These are phyloP conservation scores for Geosmithia putterillii DNA, from an alignment of 2,329 filamentous ascomycete species.

Conservation along the genomic window DNA sequence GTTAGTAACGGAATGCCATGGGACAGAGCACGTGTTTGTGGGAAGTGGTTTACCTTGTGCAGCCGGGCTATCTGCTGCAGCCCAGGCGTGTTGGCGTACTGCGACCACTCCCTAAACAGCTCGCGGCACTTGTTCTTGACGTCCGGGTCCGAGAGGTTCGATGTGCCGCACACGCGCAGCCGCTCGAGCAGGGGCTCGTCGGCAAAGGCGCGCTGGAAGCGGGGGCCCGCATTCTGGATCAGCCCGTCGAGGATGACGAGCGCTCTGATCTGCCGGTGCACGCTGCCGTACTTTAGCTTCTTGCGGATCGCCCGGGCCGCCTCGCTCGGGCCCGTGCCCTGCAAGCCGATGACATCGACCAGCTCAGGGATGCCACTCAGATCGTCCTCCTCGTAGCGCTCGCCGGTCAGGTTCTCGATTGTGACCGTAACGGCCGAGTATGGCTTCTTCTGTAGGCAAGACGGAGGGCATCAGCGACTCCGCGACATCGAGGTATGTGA, in stretches of 20 bases:
- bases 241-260: conserved; percentile 83
- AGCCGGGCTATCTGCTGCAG: conserved; percentile 70
- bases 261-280: conserved; percentile 84
- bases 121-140: conserved; percentile 84
- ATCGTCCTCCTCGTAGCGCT: conserved; percentile 84
- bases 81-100: conserved; percentile 71
- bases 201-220: conserved; percentile 77
- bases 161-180: conserved; percentile 75
- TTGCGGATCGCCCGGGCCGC: conserved; percentile 87
- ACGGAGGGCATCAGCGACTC: not conserved
- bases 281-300: conserved; percentile 95
- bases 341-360: conserved; percentile 85
- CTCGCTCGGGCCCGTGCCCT: conserved; percentile 75
- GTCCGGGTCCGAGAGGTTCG: conserved; percentile 69
- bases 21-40: too few species aligned
- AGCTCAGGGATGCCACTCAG: conserved; percentile 85
- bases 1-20: not conserved
- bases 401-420: conserved; percentile 80
- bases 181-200: conserved; percentile 90
- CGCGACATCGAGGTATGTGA: too few species aligned
- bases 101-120: conserved; percentile 72
- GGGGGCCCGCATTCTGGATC: conserved; percentile 83
- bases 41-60: conserved; percentile 56
- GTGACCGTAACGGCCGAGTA: conserved; percentile 90
- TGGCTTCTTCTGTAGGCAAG: conserved; percentile 45